Evolutionary conservation across 2,329 filamentous ascomycete species (phyloP).

Genomic region (Hawksworthiomyces lignivorus): DNA sequence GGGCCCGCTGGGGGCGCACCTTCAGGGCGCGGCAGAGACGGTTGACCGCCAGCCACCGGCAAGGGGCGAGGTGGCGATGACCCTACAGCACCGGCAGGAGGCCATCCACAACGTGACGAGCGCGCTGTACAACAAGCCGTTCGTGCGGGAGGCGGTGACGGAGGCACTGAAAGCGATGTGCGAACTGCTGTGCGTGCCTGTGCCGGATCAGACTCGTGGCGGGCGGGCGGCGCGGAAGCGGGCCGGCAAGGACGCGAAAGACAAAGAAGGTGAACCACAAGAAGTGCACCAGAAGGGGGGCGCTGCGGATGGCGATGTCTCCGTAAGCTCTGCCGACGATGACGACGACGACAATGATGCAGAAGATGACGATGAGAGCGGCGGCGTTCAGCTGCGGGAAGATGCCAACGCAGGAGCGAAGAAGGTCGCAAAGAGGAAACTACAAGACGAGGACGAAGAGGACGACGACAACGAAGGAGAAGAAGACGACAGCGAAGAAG

Average conservation of each 20-base stretch:
- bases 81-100: conserved; percentile 42
- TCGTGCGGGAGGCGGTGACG: conserved; percentile 42
- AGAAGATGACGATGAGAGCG: conserved; percentile 25
- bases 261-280: conserved; percentile 20
- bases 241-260: conserved; percentile 22
- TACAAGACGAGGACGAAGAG: conserved; percentile 29
- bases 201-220: no score
- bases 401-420: no score
- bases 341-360: conserved; percentile 19
- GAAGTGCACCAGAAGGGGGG: no score
- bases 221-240: conserved; percentile 22
- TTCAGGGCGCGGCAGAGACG: conserved; percentile 29
- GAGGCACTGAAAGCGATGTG: conserved; percentile 43
- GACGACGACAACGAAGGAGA: conserved; percentile 16
- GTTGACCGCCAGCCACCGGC: conserved; percentile 46
- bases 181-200: conserved; percentile 37
- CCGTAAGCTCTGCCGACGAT: no score
- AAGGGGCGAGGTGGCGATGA: conserved; percentile 55
- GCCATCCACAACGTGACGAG: conserved; percentile 57
- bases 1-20: conserved; percentile 28
- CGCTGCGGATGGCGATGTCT: no score
- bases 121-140: conserved; percentile 43
- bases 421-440: conserved; percentile 20
- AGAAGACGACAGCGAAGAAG: neutral
- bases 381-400: no score